Evolutionary conservation across 495 filamentous ascomycete species (phyloP).

Genomic region (Thozetella sp.): DNA sequence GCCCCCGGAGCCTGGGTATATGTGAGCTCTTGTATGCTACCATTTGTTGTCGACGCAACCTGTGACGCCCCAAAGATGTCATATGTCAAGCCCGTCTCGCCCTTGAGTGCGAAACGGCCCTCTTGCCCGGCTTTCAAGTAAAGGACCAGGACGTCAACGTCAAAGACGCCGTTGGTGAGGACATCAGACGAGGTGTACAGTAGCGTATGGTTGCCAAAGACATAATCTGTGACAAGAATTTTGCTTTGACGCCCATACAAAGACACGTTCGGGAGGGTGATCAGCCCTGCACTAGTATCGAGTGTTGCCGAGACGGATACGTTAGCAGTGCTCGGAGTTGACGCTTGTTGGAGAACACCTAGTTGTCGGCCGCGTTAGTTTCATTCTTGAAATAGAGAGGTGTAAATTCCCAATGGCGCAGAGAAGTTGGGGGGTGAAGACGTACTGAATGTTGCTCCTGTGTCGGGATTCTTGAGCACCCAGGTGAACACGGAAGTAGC

Average conservation of each 20-base stretch:
- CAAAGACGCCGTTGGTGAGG: conserved; percentile 45
- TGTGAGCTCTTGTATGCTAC: conserved; percentile 22
- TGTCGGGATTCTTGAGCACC: conserved; percentile 57
- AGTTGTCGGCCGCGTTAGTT: neutral
- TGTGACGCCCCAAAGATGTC: conserved; percentile 16
- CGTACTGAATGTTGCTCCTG: conserved; percentile 46
- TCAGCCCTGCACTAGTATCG: conserved; percentile 37
- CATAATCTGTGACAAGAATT: conserved; percentile 51
- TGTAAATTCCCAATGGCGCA: too few relatives aligned
- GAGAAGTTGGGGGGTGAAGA: neutral
- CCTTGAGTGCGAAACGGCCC: conserved; percentile 44
- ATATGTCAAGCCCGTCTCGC: conserved; percentile 10
- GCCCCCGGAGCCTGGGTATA: conserved; percentile 34
- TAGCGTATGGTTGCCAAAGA: conserved; percentile 36
- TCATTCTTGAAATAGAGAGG: neutral
- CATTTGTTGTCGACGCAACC: conserved; percentile 14
- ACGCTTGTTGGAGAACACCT: conserved; percentile 37
- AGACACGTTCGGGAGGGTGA: conserved; percentile 42
- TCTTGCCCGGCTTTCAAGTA: conserved; percentile 39
- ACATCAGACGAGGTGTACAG: conserved; percentile 52
- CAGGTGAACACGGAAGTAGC: conserved; percentile 44
- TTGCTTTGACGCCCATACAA: conserved; percentile 52
- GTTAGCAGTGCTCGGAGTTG: conserved; percentile 29
- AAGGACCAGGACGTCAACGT: conserved; percentile 41
- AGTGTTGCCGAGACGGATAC: conserved; percentile 39